These are phyloP conservation scores for Paratinospora sagittata DNA, from an alignment of 164 flowering plant genomes.

Conservation along the genomic window DNA sequence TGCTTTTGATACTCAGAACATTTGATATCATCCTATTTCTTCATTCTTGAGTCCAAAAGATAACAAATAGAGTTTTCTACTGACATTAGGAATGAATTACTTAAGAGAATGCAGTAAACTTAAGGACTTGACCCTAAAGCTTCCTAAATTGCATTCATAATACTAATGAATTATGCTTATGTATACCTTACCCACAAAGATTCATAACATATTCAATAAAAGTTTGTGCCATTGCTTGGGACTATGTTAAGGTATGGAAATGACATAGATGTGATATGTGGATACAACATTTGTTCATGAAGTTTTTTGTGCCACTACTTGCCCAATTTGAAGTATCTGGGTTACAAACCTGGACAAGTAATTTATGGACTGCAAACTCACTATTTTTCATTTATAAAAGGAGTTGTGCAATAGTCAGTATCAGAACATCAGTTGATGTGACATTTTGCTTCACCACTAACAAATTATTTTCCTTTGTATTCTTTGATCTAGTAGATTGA, in stretches of 20 bases:
- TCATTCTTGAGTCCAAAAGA: not conserved
- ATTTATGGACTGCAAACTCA: not conserved
- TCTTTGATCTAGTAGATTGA: slow-evolving; percentile 52
- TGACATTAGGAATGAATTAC: not conserved
- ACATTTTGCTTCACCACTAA: slow-evolving; percentile 10
- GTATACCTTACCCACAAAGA: not conserved
- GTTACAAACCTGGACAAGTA: not conserved
- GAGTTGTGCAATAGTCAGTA: not conserved
- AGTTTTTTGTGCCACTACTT: too few species aligned
- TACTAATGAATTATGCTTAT: not conserved
- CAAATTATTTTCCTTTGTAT: slow-evolving; percentile 7
- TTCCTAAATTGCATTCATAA: not conserved
- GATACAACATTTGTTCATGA: not conserved
- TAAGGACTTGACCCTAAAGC: not conserved
- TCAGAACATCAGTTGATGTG: not conserved
- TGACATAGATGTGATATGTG: not conserved
- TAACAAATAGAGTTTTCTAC: not conserved
- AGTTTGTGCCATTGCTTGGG: not conserved
- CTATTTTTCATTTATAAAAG: not conserved
- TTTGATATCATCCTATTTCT: not conserved
- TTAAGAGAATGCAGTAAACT: not conserved
- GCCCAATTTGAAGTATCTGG: not conserved
- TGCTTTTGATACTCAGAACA: not conserved
- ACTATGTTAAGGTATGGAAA: not conserved
- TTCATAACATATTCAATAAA: not conserved